phyloP scores from a whole-genome alignment of 768 basidiomycete genomes.

The Russula dissimulans region DNA sequence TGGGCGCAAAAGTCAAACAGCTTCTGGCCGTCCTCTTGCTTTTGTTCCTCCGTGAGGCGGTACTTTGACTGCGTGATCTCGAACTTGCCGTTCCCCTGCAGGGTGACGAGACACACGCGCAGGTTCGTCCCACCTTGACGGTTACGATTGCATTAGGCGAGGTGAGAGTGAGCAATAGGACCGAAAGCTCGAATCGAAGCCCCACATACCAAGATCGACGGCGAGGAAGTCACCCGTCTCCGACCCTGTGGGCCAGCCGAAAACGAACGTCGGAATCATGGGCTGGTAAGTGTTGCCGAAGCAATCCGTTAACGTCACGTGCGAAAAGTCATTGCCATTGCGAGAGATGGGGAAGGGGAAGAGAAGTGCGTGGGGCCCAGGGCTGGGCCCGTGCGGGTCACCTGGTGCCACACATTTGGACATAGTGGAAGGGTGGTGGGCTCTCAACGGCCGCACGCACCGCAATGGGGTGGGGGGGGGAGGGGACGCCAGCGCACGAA shows the following conservation, averaged over 20 bases:
- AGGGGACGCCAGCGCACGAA: not conserved
- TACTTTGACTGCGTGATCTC: slow-evolving; percentile 98
- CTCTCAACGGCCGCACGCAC: not conserved
- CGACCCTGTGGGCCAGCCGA: slow-evolving; percentile 86
- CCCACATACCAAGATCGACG: slow-evolving; percentile 61
- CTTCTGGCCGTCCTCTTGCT: slow-evolving; percentile 92
- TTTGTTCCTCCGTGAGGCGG: slow-evolving; percentile 93
- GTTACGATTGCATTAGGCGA: not conserved
- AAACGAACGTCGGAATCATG: slow-evolving; percentile 96
- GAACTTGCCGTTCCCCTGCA: slow-evolving; percentile 91
- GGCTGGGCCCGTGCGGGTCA: not conserved
- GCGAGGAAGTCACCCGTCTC: slow-evolving; percentile 89
- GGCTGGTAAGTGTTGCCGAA: slow-evolving; percentile 58
- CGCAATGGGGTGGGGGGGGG: no score
- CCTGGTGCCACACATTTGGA: not conserved
- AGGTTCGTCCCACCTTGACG: slow-evolving; percentile 82
- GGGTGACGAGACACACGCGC: slow-evolving; percentile 92
- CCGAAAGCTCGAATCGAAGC: slow-evolving; percentile 3
- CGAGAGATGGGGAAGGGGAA: not conserved
- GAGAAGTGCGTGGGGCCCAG: not conserved
- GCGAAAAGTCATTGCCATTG: not conserved
- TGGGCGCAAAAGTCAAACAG: slow-evolving; percentile 98
- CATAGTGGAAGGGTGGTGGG: not conserved
- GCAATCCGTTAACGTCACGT: slow-evolving; percentile 5
- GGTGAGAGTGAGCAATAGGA: not conserved